Percentiles rank a stretch among this genome's conserved stretches.
Conservation (phyloP, 2,329 filamentous ascomycete genomes). For the Aplosporella prunicola region DNA sequence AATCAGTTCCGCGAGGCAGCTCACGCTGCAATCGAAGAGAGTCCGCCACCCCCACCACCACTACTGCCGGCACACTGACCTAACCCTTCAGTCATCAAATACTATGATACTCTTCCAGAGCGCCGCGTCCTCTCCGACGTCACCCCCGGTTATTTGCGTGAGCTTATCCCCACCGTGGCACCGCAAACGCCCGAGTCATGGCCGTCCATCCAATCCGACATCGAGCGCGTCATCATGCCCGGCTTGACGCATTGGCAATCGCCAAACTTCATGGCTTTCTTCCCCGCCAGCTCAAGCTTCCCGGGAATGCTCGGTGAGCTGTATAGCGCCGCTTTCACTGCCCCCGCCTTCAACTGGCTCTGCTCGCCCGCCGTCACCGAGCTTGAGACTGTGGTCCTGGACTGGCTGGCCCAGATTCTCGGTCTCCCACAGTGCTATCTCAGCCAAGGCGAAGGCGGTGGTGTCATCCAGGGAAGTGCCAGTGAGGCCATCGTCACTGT, state of each 20-base stretch:
- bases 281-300: slow-evolving; percentile 71
- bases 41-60: slow-evolving; percentile 36
- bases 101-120: slow-evolving; percentile 66
- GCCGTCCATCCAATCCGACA: slow-evolving; percentile 70
- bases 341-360: slow-evolving; percentile 94
- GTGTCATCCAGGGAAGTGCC: slow-evolving; percentile 89
- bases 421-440: slow-evolving; percentile 64
- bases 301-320: slow-evolving; percentile 85
- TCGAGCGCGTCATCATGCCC: slow-evolving; percentile 78
- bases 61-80: slow-evolving; percentile 13
- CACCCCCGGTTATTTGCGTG: slow-evolving; percentile 74
- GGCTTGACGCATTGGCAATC: slow-evolving; percentile 93
- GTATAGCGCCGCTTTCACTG: slow-evolving; percentile 80
- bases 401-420: slow-evolving; percentile 77
- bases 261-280: slow-evolving; percentile 94
- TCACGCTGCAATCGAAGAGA: slow-evolving; percentile 71
- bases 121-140: slow-evolving; percentile 68
- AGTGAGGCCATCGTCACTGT: slow-evolving; percentile 80
- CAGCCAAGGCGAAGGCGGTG: slow-evolving; percentile 68
- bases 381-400: slow-evolving; percentile 83
- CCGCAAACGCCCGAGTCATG: slow-evolving; percentile 63
- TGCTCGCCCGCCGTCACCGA: slow-evolving; percentile 89
- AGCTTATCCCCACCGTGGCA: slow-evolving; percentile 60
- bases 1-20: slow-evolving; percentile 70
- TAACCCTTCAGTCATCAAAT: slow-evolving; percentile 56